A percentile compares a stretch with the other conserved stretches of the same genome.
Conservation (phyloP, 2,329 filamentous ascomycete species). For the Clonostachys rhizophaga region DNA sequence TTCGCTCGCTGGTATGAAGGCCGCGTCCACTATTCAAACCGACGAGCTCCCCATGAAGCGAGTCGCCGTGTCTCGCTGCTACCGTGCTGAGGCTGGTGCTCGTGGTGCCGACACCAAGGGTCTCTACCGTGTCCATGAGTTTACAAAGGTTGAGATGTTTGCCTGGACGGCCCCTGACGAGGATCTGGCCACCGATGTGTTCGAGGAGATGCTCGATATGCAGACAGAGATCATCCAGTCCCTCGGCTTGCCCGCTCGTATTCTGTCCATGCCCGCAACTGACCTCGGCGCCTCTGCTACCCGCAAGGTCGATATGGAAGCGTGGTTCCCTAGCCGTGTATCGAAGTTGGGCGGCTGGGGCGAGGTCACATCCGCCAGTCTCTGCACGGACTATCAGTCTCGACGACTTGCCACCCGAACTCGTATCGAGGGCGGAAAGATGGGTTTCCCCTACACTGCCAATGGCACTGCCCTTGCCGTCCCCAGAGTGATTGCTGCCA, state of each 20-base stretch:
- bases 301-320: constrained; percentile 90
- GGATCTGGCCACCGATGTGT: constrained; percentile 50
- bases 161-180: constrained; percentile 71
- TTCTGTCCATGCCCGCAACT: constrained; percentile 85
- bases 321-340: constrained; percentile 77
- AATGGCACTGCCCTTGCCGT: constrained; percentile 94
- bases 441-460: constrained; percentile 79
- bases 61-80: constrained; percentile 87
- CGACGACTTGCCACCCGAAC: constrained; percentile 75
- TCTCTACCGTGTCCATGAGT: constrained; percentile 94
- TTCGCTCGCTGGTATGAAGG: constrained; percentile 85
- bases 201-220: constrained; percentile 81
- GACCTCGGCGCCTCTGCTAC: constrained; percentile 87
- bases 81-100: constrained; percentile 89
- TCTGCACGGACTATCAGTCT: constrained; percentile 93
- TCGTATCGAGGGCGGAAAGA: constrained; percentile 46
- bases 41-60: constrained; percentile 69
- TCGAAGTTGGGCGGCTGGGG: constrained; percentile 64
- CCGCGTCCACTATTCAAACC: constrained; percentile 62
- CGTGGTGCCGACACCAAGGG: constrained; percentile 89
- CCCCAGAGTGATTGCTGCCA: constrained; percentile 80
- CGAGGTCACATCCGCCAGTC: constrained; percentile 84
- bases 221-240: constrained; percentile 78
- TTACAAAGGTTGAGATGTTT: constrained; percentile 98
- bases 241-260: constrained; percentile 77